Evolutionary conservation across 164 flowering plant species (phyloP).

Genomic region (Sextonia rubra): DNA sequence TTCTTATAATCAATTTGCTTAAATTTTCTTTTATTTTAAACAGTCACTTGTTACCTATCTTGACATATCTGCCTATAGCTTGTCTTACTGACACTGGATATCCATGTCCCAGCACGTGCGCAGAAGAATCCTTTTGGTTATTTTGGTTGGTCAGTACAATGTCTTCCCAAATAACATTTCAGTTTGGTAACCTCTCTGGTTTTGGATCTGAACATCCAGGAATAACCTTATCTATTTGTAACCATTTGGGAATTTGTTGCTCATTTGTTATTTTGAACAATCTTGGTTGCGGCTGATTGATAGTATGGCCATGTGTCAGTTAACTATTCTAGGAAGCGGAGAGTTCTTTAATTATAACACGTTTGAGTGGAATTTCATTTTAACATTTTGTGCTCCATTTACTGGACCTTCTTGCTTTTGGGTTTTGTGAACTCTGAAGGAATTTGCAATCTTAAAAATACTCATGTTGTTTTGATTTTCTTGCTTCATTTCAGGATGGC

Average conservation of each 20-base stretch:
- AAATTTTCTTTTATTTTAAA: too few species aligned
- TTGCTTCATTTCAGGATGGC: slow-evolving; percentile 68
- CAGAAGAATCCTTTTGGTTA: neutral
- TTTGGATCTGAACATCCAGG: neutral
- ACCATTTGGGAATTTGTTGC: neutral
- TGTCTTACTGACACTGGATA: too few species aligned
- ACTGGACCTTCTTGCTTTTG: neutral
- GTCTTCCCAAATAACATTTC: neutral
- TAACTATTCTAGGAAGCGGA: neutral
- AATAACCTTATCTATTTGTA: neutral
- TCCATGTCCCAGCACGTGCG: too few species aligned
- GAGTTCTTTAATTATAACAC: neutral
- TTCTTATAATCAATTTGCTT: too few species aligned
- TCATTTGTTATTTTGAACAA: neutral
- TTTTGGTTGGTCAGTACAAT: neutral
- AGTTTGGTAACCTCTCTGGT: neutral
- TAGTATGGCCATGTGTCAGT: neutral
- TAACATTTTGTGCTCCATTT: neutral
- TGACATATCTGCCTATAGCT: too few species aligned
- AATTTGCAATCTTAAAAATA: neutral
- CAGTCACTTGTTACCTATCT: too few species aligned
- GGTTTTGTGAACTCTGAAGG: neutral
- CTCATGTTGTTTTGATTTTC: slow-evolving; percentile 4
- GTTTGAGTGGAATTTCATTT: neutral
- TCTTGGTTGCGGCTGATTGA: neutral